Percentiles rank a stretch among this genome's conserved stretches.
Evolutionary conservation across 1,284 basidiomycete genomes (phyloP).

Genomic region (Wolfiporia cocos): DNA sequence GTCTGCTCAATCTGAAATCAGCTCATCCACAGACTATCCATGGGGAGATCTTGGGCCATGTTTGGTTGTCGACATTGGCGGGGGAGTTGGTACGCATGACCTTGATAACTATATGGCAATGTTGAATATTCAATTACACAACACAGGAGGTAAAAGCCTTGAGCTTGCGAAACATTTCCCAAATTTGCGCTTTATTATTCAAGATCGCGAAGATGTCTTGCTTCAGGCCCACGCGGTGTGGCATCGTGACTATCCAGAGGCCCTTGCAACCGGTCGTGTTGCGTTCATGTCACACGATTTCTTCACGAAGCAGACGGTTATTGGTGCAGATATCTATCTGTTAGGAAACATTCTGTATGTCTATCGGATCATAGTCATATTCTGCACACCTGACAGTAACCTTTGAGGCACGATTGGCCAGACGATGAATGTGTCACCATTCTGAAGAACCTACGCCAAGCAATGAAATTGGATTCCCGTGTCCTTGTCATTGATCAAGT

Average conservation of each 20-base stretch:
- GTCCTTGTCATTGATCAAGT: conserved; percentile 7
- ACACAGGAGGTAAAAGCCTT: conserved; percentile 9
- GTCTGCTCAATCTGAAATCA: no score
- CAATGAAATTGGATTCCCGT: conserved; percentile 6
- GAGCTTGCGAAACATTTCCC: conserved; percentile 9
- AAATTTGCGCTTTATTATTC: conserved; percentile 14
- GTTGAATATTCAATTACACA: background rate
- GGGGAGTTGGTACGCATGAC: conserved; percentile 9
- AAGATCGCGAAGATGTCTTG: conserved; percentile 13
- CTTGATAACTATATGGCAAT: background rate
- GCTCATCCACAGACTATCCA: conserved; percentile 12
- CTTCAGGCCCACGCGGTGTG: conserved; percentile 7
- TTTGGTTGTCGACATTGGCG: conserved; percentile 15
- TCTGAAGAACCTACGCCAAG: conserved; percentile 3
- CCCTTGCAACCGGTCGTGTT: conserved; percentile 3
- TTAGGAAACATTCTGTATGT: conserved; percentile 23
- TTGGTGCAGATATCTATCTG: conserved; percentile 21
- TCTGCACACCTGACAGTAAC: no score
- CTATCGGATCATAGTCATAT: background rate
- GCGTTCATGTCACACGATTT: conserved; percentile 22
- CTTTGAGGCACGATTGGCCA: conserved; percentile 12
- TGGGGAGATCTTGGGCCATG: conserved; percentile 11
- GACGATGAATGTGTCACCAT: conserved; percentile 10
- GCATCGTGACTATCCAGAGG: conserved; percentile 5
- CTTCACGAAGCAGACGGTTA: conserved; percentile 24